Conservation (phyloP, 495 filamentous ascomycete genomes). For the Massariosphaeria phaeospora region DNA sequence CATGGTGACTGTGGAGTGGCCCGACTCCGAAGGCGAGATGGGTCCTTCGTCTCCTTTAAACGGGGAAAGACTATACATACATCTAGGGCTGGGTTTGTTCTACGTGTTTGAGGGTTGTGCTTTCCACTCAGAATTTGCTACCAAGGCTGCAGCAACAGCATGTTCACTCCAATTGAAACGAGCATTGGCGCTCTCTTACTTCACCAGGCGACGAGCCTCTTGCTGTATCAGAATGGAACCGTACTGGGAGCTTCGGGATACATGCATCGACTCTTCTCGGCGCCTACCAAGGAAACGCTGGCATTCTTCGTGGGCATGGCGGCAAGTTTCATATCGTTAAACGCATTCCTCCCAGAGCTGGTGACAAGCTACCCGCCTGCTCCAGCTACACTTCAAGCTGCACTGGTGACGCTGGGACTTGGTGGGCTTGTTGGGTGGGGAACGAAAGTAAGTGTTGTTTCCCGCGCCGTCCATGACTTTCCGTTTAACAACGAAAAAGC, state of each 20-base stretch:
- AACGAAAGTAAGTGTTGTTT: constrained; percentile 45
- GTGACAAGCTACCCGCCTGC: constrained; percentile 44
- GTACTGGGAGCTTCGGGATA: constrained; percentile 54
- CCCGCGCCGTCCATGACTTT: background rate
- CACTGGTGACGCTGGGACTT: constrained; percentile 42
- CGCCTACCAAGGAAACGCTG: constrained; percentile 43
- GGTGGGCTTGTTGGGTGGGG: constrained; percentile 53
- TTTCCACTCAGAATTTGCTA: background rate
- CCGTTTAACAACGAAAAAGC: background rate
- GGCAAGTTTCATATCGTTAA: constrained; percentile 44
- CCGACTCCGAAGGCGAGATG: background rate
- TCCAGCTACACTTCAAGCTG: constrained; percentile 36
- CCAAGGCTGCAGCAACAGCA: constrained; percentile 23
- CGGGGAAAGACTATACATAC: too few relatives aligned
- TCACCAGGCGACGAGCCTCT: constrained; percentile 49
- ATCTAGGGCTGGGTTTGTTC: background rate
- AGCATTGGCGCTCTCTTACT: constrained; percentile 53
- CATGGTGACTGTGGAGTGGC: background rate
- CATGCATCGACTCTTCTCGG: constrained; percentile 42
- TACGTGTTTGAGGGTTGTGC: background rate
- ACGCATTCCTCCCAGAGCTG: constrained; percentile 44
- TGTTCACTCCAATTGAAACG: constrained; percentile 58
- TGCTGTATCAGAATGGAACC: constrained; percentile 53
- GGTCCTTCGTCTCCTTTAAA: background rate
- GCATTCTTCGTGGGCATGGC: constrained; percentile 49